Evolutionary conservation across 306 rosid genomes (phyloP), one percentile per base, ranked within the genome.

Genomic region (Sphenostylis stenocarpa): DNA sequence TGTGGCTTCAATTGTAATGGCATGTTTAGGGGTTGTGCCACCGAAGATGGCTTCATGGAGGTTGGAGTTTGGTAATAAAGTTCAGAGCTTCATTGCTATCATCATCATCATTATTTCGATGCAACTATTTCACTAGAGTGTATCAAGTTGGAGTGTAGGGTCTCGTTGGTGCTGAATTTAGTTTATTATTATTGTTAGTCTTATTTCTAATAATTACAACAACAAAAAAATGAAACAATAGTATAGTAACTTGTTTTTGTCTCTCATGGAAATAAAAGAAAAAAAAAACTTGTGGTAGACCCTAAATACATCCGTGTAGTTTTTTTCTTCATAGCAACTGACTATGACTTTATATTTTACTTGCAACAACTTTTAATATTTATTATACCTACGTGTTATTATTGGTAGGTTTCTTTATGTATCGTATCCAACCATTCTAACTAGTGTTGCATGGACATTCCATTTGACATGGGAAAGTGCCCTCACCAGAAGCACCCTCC

Each of bases 21-120:
- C 5, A 89, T 96, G 97, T 96, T 96, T 10, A 85, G 99, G 77
- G 99, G 91, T 0, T 91, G 88, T 24, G 98, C 99, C 10, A 87
- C 96, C 0, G 91, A 92, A 81, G 89, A 89, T 70, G 99, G 99
- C 9, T 92, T 92, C 70, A 89, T 96, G 99, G 98, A 96, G 66
- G 96, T 96, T 16, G 97, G 88, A 14, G 91, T 96, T 75, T 92
- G 99, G 99, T 91, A 93, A 15, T 83, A 80, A 78, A 39, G 0
- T 33, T 33, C 14, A 10, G 6, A 9, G 13, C 13, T 39, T 39
- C 45, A 39, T 10, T 2, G n/a, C n/a, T n/a, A n/a, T 39, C 4
- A 4, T 39, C 13, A 31, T 31, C 5, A 19, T 61, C 29, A 51
- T 81, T 78, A 70, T 69, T 78, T 41, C 12, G 26, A 8, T 74